Conservation (phyloP, 1,284 basidiomycete species). For the Cryptococcus hybrid region DNA sequence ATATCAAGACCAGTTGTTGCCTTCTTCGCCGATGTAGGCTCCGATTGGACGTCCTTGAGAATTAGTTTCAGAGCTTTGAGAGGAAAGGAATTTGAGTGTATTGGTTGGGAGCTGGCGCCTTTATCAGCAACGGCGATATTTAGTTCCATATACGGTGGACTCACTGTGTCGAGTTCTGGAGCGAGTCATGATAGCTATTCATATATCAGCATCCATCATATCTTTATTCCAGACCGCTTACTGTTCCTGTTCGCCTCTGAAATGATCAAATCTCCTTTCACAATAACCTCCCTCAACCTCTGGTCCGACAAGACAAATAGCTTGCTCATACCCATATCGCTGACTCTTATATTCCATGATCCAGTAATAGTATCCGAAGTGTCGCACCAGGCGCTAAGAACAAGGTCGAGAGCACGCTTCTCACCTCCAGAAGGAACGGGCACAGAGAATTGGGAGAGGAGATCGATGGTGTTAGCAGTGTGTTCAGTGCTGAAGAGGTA, state of each 20-base stretch:
- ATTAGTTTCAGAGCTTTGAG: constrained; percentile 89
- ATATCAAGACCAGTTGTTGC: constrained; percentile 54
- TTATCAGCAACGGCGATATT: neutral
- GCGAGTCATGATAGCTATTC: constrained; percentile 87
- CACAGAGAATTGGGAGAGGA: constrained; percentile 64
- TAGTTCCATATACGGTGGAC: constrained; percentile 9
- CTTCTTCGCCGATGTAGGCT: constrained; percentile 58
- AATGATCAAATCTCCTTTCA: constrained; percentile 91
- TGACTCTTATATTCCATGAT: constrained; percentile 84
- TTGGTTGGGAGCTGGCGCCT: constrained; percentile 67
- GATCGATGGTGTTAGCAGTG: constrained; percentile 67
- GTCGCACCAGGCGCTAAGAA: constrained; percentile 89
- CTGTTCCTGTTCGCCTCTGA: constrained; percentile 73
- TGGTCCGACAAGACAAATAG: constrained; percentile 62
- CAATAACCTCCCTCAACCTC: constrained; percentile 64
- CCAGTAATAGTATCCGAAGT: constrained; percentile 92
- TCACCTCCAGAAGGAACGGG: constrained; percentile 52
- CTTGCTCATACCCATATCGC: constrained; percentile 75
- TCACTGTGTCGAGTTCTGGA: constrained; percentile 80
- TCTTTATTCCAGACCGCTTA: constrained; percentile 50
- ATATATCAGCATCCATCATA: neutral
- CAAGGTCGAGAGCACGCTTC: constrained; percentile 63
- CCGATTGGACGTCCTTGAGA: constrained; percentile 69
- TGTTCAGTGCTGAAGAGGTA: constrained; percentile 80
- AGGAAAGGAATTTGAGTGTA: constrained; percentile 81